phyloP scores from a whole-genome alignment of 2,329 filamentous ascomycete genomes.

The Fusarium poae region DNA sequence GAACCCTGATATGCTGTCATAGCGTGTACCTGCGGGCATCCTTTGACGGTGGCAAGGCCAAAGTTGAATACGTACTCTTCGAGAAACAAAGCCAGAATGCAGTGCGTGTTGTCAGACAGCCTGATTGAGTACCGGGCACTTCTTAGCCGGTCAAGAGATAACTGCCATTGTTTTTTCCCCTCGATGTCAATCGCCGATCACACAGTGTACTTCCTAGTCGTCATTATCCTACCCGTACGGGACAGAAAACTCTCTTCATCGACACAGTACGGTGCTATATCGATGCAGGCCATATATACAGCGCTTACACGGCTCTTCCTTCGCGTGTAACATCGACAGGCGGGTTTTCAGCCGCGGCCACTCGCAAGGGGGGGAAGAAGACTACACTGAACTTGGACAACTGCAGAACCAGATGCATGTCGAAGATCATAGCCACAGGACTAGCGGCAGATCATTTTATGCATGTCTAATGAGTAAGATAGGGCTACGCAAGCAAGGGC shows the following conservation, averaged over 20 bases:
- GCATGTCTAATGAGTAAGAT: constrained; percentile 18
- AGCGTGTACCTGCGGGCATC: constrained; percentile 35
- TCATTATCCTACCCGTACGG: constrained; percentile 28
- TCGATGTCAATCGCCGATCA: not conserved
- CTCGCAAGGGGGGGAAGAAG: constrained; percentile 25
- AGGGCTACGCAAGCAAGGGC: constrained; percentile 23
- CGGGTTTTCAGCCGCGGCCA: constrained; percentile 34
- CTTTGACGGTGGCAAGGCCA: constrained; percentile 14
- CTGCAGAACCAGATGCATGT: constrained; percentile 25
- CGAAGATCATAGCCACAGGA: constrained; percentile 21
- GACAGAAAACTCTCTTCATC: constrained; percentile 39
- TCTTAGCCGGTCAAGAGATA: not conserved
- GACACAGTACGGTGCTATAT: constrained; percentile 1
- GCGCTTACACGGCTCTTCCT: constrained; percentile 15
- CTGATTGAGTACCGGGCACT: not conserved
- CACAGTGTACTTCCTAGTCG: not conserved
- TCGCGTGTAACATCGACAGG: constrained; percentile 42
- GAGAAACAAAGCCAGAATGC: constrained; percentile 13
- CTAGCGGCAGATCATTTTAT: constrained; percentile 29
- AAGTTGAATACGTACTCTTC: not conserved
- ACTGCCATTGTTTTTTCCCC: not conserved
- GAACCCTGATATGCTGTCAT: constrained; percentile 29
- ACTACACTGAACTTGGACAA: constrained; percentile 31
- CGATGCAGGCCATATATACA: constrained; percentile 11
- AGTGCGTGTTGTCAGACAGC: not conserved